Evolutionary conservation across 1,284 basidiomycete genomes (phyloP).

Genomic region (Rhodotorula sp.): DNA sequence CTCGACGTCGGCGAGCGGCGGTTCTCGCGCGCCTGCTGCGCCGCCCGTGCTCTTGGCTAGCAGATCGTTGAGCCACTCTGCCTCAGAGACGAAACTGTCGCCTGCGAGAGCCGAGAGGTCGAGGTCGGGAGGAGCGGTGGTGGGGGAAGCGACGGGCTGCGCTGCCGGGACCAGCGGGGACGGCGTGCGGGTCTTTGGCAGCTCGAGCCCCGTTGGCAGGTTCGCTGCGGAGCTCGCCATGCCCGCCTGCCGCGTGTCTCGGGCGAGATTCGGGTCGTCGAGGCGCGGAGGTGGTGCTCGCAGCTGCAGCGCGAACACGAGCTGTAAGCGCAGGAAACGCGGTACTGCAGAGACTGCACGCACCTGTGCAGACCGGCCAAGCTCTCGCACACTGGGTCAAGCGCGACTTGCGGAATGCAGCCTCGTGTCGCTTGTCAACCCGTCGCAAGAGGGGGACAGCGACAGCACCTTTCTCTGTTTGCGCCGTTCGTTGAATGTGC

Average conservation of each 20-base stretch:
- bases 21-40: background rate
- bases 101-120: slow-evolving; percentile 19
- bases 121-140: slow-evolving; percentile 10
- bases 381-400: too few species aligned
- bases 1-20: slow-evolving; percentile 66
- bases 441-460: too few species aligned
- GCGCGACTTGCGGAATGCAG: too few species aligned
- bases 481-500: too few species aligned
- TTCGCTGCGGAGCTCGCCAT: background rate
- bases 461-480: too few species aligned
- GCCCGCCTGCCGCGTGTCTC: too few species aligned
- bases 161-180: background rate
- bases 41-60: slow-evolving; percentile 2
- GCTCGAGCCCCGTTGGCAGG: background rate
- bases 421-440: too few species aligned
- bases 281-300: background rate
- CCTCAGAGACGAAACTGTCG: slow-evolving; percentile 24
- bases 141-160: background rate
- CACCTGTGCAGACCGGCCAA: too few species aligned
- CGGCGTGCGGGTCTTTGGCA: background rate
- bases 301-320: too few species aligned
- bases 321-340: background rate
- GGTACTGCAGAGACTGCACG: too few species aligned
- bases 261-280: too few species aligned
- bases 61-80: slow-evolving; percentile 39